Conservation (phyloP, 768 basidiomycete genomes). For the Wakefieldia striispora region DNA sequence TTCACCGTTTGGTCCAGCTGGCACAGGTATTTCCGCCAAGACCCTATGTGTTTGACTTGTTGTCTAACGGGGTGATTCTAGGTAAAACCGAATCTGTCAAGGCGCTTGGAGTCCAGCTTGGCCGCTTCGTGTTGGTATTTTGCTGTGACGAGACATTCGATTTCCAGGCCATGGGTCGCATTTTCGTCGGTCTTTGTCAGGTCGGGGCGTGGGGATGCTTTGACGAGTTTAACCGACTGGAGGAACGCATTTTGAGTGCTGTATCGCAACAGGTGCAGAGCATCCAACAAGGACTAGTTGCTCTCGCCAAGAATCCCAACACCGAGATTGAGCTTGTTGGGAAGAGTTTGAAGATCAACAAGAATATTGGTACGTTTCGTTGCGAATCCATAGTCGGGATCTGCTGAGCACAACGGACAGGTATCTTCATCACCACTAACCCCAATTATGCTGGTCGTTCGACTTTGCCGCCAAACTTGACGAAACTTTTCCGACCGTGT, state of each 20-base stretch:
- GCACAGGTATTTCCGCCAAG: constrained; percentile 63
- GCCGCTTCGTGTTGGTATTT: constrained; percentile 99
- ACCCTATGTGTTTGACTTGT: background rate
- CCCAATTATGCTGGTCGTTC: constrained; percentile 99
- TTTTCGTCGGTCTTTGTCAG: constrained; percentile 97
- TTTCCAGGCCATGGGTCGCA: constrained; percentile 99
- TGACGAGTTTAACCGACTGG: constrained; percentile 97
- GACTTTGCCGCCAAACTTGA: constrained; percentile 80
- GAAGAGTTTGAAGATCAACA: constrained; percentile 88
- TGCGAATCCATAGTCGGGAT: background rate
- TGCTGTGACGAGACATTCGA: constrained; percentile 99
- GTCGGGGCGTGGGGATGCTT: constrained; percentile 99
- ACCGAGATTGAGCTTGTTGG: constrained; percentile 95
- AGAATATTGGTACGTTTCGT: constrained; percentile 72
- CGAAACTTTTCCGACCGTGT: constrained; percentile 91
- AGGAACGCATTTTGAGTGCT: constrained; percentile 95
- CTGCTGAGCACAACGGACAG: constrained; percentile 36
- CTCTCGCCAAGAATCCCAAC: constrained; percentile 77
- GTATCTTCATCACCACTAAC: constrained; percentile 98
- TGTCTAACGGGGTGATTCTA: constrained; percentile 28
- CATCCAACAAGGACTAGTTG: constrained; percentile 93
- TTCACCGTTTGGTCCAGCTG: constrained; percentile 96
- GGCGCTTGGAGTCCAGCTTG: constrained; percentile 94
- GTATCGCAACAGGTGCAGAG: constrained; percentile 99
- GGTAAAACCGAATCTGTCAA: constrained; percentile 99